These are phyloP conservation scores for Thalassiosira ordinaria DNA, from an alignment of 352 stramenopile genomes.

Conservation along the genomic window DNA sequence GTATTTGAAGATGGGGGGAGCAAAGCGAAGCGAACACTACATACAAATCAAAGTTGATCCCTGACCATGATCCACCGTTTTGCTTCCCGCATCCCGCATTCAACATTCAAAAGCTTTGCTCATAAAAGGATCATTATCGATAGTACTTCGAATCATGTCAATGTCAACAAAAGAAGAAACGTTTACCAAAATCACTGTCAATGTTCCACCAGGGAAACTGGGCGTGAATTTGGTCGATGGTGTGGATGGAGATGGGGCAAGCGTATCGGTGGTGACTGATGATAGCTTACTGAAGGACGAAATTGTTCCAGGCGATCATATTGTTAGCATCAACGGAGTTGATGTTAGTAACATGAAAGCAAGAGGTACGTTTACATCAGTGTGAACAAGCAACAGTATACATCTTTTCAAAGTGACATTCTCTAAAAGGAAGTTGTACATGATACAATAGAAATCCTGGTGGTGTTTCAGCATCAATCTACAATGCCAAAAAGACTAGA, in stretches of 20 bases:
- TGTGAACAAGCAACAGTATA: too few relatives aligned
- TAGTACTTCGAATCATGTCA: too few relatives aligned
- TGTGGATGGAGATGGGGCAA: background rate
- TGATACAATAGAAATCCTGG: background rate
- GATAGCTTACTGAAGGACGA: constrained; percentile 1
- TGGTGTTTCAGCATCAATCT: background rate
- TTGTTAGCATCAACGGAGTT: constrained; percentile 22
- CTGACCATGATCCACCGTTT: too few relatives aligned
- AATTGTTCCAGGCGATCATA: background rate
- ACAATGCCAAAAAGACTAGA: background rate
- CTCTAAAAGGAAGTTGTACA: background rate
- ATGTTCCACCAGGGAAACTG: constrained; percentile 16
- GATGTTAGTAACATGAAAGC: constrained; percentile 24
- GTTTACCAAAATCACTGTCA: background rate
- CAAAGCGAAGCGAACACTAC: too few relatives aligned
- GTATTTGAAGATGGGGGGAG: too few relatives aligned
- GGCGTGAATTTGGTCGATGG: constrained; percentile 16
- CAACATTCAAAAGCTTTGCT: too few relatives aligned
- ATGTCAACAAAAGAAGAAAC: too few relatives aligned
- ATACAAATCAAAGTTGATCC: too few relatives aligned
- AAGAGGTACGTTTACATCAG: constrained; percentile 4
- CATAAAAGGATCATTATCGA: too few relatives aligned
- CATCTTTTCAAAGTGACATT: background rate
- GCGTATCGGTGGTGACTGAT: background rate
- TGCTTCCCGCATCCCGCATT: too few relatives aligned